phyloP scores from a whole-genome alignment of 495 filamentous ascomycete genomes.

The Aspergillus panamensis region DNA sequence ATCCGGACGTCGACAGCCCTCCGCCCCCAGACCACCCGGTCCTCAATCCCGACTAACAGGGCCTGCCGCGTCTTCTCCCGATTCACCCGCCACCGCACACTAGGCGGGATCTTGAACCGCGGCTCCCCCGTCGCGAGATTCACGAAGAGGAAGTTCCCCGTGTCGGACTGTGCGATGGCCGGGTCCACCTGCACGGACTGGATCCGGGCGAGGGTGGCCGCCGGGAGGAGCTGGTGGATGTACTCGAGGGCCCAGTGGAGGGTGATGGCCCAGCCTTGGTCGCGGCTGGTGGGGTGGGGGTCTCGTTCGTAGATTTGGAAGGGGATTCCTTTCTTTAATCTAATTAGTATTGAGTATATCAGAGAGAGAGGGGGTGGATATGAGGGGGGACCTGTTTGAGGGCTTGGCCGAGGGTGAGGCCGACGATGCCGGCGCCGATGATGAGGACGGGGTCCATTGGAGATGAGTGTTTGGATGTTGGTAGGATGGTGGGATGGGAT shows the following conservation, averaged over 20 bases:
- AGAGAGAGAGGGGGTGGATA: not conserved
- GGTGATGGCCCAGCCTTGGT: conserved; percentile 57
- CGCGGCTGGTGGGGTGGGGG: conserved; percentile 34
- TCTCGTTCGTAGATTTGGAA: conserved; percentile 57
- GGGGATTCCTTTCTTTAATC: conserved; percentile 29
- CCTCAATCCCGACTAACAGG: conserved; percentile 26
- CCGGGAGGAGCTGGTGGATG: conserved; percentile 47
- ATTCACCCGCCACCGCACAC: conserved; percentile 28
- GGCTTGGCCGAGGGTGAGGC: conserved; percentile 54
- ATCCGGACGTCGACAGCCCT: conserved; percentile 16
- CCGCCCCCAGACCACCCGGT: conserved; percentile 26
- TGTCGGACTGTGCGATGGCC: conserved; percentile 27
- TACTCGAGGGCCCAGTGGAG: conserved; percentile 55
- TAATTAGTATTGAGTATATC: conserved; percentile 5
- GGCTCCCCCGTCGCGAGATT: conserved; percentile 28
- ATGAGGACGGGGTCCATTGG: conserved; percentile 42
- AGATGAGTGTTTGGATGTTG: not conserved
- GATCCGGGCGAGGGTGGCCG: conserved; percentile 41
- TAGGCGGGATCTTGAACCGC: conserved; percentile 28
- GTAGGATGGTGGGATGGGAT: not conserved
- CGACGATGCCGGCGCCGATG: conserved; percentile 55
- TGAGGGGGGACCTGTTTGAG: conserved; percentile 31
- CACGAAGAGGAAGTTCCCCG: conserved; percentile 32
- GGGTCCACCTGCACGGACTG: conserved; percentile 49
- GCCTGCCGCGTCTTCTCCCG: conserved; percentile 26